These are phyloP conservation scores for Daldinia grandis DNA, from an alignment of 495 filamentous ascomycete genomes.

Conservation along the genomic window DNA sequence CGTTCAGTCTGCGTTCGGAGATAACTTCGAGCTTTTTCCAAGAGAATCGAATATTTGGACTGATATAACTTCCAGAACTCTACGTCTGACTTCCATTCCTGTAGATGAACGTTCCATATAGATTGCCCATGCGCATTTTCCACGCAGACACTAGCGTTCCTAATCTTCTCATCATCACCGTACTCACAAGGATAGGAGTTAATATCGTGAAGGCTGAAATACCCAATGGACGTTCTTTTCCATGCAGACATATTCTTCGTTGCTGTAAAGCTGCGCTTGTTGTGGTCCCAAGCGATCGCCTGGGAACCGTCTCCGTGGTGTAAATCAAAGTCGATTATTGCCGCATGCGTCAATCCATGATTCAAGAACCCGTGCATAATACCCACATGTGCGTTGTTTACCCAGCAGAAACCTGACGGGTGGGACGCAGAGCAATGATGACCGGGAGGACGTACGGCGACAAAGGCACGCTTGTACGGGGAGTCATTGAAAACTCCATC, in stretches of 20 bases:
- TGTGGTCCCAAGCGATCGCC: constrained; percentile 88
- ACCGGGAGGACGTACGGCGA: constrained; percentile 82
- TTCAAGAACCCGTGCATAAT: constrained; percentile 85
- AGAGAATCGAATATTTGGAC: constrained; percentile 73
- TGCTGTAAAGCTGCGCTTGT: constrained; percentile 62
- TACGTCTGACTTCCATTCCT: constrained; percentile 78
- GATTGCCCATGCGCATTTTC: constrained; percentile 91
- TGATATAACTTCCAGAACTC: constrained; percentile 93
- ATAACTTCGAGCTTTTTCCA: constrained; percentile 82
- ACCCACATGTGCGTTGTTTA: constrained; percentile 97
- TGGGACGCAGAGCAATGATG: constrained; percentile 90
- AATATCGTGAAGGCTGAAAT: constrained; percentile 96
- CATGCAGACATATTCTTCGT: constrained; percentile 73
- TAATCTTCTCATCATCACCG: constrained; percentile 88
- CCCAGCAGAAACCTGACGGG: constrained; percentile 96
- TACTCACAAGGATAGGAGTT: constrained; percentile 95
- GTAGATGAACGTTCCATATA: constrained; percentile 95
- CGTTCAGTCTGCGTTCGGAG: constrained; percentile 73
- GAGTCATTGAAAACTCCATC: constrained; percentile 77
- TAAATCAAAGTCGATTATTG: constrained; percentile 95
- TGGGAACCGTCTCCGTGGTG: constrained; percentile 98
- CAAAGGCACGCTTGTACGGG: constrained; percentile 77
- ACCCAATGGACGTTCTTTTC: constrained; percentile 88
- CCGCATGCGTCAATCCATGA: constrained; percentile 89
- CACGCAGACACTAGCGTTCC: constrained; percentile 89